A percentile compares a stretch with the other conserved stretches of the same genome.
These are phyloP conservation scores for Kwoniella sp. DNA, from an alignment of 768 basidiomycete species.

Conservation along the genomic window DNA sequence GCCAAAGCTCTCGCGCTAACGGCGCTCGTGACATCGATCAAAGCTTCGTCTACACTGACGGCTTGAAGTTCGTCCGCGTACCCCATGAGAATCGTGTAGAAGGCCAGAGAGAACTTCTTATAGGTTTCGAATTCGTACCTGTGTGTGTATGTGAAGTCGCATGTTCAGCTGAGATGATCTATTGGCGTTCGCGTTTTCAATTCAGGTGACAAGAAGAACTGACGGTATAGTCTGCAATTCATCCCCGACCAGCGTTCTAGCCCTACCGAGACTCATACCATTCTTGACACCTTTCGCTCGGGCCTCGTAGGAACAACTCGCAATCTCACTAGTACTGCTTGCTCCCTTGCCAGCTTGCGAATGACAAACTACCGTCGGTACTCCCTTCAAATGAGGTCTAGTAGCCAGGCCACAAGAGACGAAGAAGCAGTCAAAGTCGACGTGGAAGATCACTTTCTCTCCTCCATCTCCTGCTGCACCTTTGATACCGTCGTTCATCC, in stretches of 20 bases:
- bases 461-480: constrained; percentile 41
- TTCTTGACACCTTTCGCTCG: constrained; percentile 82
- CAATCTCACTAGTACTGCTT: constrained; percentile 86
- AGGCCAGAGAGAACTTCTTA: constrained; percentile 77
- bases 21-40: constrained; percentile 76
- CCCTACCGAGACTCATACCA: constrained; percentile 72
- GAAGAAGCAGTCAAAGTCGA: constrained; percentile 90
- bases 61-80: constrained; percentile 90
- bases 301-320: constrained; percentile 92
- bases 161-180: no score
- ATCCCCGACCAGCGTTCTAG: constrained; percentile 45
- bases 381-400: constrained; percentile 78
- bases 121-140: constrained; percentile 93
- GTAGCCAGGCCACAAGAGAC: constrained; percentile 83
- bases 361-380: constrained; percentile 93
- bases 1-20: constrained; percentile 42
- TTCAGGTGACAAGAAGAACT: constrained; percentile 26
- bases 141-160: constrained; percentile 9
- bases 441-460: constrained; percentile 60
- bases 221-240: constrained; percentile 59
- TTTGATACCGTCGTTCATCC: constrained; percentile 12
- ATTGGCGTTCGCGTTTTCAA: no score
- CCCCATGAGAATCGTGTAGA: constrained; percentile 88
- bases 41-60: constrained; percentile 93
- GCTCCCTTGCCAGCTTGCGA: constrained; percentile 75